Conservation (phyloP, 179 eudicot genomes). For the Sideroxylon spinosum region DNA sequence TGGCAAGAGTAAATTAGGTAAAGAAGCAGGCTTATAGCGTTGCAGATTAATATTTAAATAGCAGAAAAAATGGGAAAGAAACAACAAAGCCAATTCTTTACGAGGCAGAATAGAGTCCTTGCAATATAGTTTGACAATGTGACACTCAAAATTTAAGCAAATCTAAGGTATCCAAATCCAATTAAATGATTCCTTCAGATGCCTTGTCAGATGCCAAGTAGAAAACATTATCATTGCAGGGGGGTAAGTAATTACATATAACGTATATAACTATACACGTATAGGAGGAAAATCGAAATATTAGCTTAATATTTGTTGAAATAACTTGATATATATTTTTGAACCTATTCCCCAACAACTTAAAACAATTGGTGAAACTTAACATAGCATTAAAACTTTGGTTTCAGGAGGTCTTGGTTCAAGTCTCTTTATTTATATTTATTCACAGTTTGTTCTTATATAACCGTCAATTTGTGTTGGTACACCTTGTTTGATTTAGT, state of each 20-base stretch:
- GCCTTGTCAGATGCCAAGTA: background rate
- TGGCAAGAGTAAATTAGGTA: conserved; percentile 8
- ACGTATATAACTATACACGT: background rate
- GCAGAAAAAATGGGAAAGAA: background rate
- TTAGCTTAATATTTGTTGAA: too few species aligned
- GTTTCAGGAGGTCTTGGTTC: too few species aligned
- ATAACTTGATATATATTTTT: too few species aligned
- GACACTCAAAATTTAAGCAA: background rate
- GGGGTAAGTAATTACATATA: too few species aligned
- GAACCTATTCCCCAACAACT: too few species aligned
- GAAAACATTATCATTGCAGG: background rate
- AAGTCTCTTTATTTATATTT: too few species aligned
- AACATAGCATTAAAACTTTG: too few species aligned
- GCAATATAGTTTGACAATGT: background rate
- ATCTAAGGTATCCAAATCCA: background rate
- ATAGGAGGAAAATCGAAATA: background rate
- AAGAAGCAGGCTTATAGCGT: background rate
- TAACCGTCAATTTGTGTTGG: too few species aligned
- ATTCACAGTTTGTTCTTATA: too few species aligned
- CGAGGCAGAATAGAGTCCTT: background rate
- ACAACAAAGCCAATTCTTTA: background rate
- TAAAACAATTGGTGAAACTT: too few species aligned
- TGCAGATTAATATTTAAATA: background rate
- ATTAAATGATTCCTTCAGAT: background rate
- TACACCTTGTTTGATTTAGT: too few species aligned